Percentiles rank a stretch among this genome's conserved stretches.
Conservation (phyloP, 768 basidiomycete species). For the Pulveroboletus sp. region DNA sequence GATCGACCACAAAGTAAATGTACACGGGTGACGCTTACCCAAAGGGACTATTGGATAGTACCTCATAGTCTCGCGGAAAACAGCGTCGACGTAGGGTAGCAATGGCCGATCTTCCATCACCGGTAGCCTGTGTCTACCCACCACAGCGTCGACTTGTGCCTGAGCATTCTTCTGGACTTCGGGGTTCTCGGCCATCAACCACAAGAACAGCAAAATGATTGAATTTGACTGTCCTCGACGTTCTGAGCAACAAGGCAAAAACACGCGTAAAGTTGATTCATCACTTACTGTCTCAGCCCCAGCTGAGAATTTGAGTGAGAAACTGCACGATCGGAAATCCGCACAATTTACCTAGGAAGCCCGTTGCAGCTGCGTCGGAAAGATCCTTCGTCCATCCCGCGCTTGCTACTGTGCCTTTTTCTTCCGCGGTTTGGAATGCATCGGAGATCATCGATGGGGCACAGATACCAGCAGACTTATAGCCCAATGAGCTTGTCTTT, state of each 20-base stretch:
- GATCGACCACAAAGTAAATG: neutral
- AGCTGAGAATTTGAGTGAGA: constrained; percentile 7
- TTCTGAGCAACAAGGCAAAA: neutral
- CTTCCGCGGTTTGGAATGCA: constrained; percentile 5
- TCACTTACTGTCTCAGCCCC: constrained; percentile 17
- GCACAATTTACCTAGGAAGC: constrained; percentile 9
- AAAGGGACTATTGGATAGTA: constrained; percentile 9
- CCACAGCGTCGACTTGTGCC: constrained; percentile 7
- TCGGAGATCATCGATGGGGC: constrained; percentile 12
- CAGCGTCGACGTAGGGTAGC: constrained; percentile 12
- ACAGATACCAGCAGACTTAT: neutral
- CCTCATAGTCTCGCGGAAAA: constrained; percentile 12
- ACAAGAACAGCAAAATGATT: constrained; percentile 14
- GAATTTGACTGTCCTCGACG: constrained; percentile 15
- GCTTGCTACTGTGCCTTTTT: neutral
- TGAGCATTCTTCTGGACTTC: constrained; percentile 13
- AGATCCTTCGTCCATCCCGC: constrained; percentile 4
- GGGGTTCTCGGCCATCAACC: constrained; percentile 9
- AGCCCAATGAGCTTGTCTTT: neutral
- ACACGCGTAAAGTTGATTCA: no score
- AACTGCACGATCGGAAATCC: neutral
- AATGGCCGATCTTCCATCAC: constrained; percentile 8
- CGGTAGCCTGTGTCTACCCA: constrained; percentile 6
- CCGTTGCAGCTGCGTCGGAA: constrained; percentile 12
- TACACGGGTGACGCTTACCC: neutral